phyloP scores from a whole-genome alignment of 2,329 filamentous ascomycete species.

The Verticillium zaregamsianum region DNA sequence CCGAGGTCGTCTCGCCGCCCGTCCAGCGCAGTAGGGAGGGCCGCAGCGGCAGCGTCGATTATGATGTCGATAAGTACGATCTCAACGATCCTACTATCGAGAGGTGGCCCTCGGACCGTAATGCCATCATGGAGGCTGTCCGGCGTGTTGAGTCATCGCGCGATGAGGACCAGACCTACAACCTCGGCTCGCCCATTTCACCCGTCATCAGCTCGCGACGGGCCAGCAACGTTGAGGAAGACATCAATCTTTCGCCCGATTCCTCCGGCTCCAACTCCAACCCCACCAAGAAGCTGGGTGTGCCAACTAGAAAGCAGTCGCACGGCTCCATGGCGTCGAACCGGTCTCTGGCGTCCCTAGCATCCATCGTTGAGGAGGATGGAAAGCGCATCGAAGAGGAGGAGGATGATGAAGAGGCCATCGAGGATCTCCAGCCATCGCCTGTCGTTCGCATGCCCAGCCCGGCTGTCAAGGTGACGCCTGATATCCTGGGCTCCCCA shows the following conservation, averaged over 20 bases:
- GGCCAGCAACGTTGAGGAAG: conserved; percentile 29
- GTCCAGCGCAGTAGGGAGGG: neutral
- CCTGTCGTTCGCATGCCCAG: conserved; percentile 23
- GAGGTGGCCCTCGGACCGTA: conserved; percentile 39
- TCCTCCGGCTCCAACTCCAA: conserved; percentile 29
- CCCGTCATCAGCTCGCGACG: conserved; percentile 28
- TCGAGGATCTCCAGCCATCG: neutral
- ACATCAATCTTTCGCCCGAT: conserved; percentile 23
- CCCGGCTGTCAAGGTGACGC: conserved; percentile 16
- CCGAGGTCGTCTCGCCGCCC: neutral
- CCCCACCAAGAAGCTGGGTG: conserved; percentile 20
- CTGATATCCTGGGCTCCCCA: conserved; percentile 15
- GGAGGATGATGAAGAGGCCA: conserved; percentile 9
- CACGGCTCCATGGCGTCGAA: conserved; percentile 21
- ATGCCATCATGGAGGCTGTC: conserved; percentile 40
- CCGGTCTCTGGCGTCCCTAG: conserved; percentile 35
- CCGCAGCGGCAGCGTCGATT: conserved; percentile 9
- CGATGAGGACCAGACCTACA: conserved; percentile 31
- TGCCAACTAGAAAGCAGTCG: conserved; percentile 19
- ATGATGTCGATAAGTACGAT: conserved; percentile 27
- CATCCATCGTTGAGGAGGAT: conserved; percentile 40
- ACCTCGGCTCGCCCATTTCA: conserved; percentile 30
- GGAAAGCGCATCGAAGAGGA: conserved; percentile 3
- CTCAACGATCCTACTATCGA: conserved; percentile 44
- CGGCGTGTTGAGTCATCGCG: conserved; percentile 41